Evolutionary conservation across 306 rosid species (phyloP).

Genomic region (barrel medic (Medicago truncatula)): DNA sequence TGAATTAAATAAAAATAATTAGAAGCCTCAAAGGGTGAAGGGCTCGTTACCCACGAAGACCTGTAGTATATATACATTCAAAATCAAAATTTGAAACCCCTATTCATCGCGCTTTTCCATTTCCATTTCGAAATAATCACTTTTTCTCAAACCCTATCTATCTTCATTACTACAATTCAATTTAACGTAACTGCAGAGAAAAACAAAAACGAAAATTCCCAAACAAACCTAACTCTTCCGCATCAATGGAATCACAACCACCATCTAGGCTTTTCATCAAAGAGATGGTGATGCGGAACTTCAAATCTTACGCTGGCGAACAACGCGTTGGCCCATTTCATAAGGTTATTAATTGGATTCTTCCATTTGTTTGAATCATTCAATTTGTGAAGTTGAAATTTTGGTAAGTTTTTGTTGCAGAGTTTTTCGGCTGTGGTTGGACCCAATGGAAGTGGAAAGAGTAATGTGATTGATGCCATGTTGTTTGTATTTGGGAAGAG

Average conservation of each 20-base stretch:
- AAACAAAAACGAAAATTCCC: background rate
- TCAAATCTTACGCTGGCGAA: conserved; percentile 95
- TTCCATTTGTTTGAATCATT: background rate
- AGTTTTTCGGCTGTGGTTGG: conserved; percentile 99
- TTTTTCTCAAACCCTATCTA: background rate
- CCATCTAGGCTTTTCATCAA: conserved; percentile 80
- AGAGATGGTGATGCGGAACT: conserved; percentile 92
- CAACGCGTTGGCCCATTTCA: conserved; percentile 98
- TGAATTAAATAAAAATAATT: too few relatives aligned
- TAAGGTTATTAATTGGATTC: conserved; percentile 63
- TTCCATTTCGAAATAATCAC: background rate
- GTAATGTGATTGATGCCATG: conserved; percentile 97
- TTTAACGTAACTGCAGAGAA: background rate
- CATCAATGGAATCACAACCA: conserved; percentile 49
- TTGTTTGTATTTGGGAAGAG: conserved; percentile 91
- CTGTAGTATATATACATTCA: background rate
- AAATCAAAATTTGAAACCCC: background rate
- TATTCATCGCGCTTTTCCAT: background rate
- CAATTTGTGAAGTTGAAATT: background rate
- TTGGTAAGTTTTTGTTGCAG: conserved; percentile 45
- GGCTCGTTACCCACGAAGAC: too few relatives aligned
- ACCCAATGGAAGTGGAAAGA: conserved; percentile 96
- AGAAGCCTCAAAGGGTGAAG: too few relatives aligned
- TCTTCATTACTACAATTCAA: background rate
- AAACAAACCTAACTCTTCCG: conserved; percentile 34